Evolutionary conservation across 2,329 filamentous ascomycete genomes (phyloP).

Genomic region (Xylaria sp.): DNA sequence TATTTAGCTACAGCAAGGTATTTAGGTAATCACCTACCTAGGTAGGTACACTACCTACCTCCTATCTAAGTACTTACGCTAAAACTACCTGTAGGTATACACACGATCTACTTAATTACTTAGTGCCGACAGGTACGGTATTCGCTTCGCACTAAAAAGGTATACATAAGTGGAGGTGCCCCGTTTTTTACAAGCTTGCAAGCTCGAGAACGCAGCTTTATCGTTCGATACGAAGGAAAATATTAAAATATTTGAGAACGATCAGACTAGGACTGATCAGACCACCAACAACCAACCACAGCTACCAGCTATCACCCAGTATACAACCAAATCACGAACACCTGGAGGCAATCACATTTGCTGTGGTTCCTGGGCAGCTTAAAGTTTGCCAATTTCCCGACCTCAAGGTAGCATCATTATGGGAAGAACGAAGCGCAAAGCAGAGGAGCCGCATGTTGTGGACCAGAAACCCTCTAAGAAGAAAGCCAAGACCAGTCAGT

Average conservation of each 20-base stretch:
- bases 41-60: not conserved
- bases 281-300: slow-evolving; percentile 19
- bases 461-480: slow-evolving; percentile 61
- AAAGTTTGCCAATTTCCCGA: not conserved
- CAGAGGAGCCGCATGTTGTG: slow-evolving; percentile 58
- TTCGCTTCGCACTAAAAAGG: slow-evolving; percentile 11
- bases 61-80: no score
- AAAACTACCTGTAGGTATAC: not conserved
- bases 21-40: no score
- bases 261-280: slow-evolving; percentile 15
- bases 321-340: not conserved
- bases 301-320: not conserved
- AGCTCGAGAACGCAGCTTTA: slow-evolving; percentile 21
- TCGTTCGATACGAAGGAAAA: slow-evolving; percentile 31
- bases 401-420: slow-evolving; percentile 37
- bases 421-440: slow-evolving; percentile 70
- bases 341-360: not conserved
- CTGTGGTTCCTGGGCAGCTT: not conserved
- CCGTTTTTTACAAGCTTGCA: slow-evolving; percentile 25
- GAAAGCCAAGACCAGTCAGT: slow-evolving; percentile 59
- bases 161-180: slow-evolving; percentile 32
- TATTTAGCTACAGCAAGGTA: no score
- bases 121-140: not conserved
- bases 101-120: no score
- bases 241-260: slow-evolving; percentile 21